These are phyloP conservation scores for Fusarium equiseti DNA, from an alignment of 2,329 filamentous ascomycete species.

Conservation along the genomic window DNA sequence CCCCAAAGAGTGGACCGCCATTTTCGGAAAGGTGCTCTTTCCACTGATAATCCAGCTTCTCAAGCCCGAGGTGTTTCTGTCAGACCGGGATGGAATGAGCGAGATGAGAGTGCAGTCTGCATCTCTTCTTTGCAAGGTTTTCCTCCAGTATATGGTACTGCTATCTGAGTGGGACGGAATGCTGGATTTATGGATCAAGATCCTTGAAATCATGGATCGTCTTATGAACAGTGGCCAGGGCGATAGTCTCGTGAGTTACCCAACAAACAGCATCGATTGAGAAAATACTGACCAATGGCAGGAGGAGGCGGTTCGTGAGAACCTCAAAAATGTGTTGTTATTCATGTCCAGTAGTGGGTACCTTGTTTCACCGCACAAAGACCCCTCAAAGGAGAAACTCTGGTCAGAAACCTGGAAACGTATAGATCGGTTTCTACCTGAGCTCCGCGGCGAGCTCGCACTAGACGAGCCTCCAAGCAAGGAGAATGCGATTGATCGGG, in stretches of 20 bases:
- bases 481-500: slow-evolving; percentile 6
- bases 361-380: slow-evolving; percentile 76
- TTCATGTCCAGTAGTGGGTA: slow-evolving; percentile 94
- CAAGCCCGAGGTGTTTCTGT: slow-evolving; percentile 94
- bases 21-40: slow-evolving; percentile 94
- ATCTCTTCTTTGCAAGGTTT: slow-evolving; percentile 93
- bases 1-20: slow-evolving; percentile 92
- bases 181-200: slow-evolving; percentile 90
- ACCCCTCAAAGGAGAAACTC: slow-evolving; percentile 66
- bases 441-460: slow-evolving; percentile 68
- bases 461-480: slow-evolving; percentile 57
- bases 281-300: slow-evolving; percentile 53
- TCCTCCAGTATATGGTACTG: slow-evolving; percentile 90
- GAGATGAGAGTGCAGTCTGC: slow-evolving; percentile 94
- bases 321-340: slow-evolving; percentile 93
- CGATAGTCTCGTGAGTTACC: slow-evolving; percentile 79
- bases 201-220: slow-evolving; percentile 93
- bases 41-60: slow-evolving; percentile 87
- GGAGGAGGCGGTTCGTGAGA: slow-evolving; percentile 96
- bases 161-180: slow-evolving; percentile 89
- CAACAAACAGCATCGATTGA: not conserved
- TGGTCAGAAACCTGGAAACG: slow-evolving; percentile 75
- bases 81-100: slow-evolving; percentile 91
- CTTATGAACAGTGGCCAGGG: slow-evolving; percentile 96
- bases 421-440: slow-evolving; percentile 73